Base-by-base conservation (phyloP, 352 stramenopile species). In the Blastocystis sp. region DNA sequence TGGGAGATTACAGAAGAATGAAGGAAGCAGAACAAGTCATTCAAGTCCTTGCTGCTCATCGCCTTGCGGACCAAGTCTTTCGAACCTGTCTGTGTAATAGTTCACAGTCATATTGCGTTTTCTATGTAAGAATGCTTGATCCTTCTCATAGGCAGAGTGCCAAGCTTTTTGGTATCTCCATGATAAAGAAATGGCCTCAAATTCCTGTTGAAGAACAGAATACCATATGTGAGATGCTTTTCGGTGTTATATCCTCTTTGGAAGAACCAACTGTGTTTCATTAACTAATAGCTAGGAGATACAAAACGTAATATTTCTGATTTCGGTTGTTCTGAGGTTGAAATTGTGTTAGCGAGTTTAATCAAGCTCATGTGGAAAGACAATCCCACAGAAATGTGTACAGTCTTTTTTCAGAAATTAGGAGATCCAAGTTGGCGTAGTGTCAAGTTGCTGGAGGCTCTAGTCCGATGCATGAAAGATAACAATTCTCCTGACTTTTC, bases 241-340 rank as follows among this genome's bases (percentile, higher is more conserved):
- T 83, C 51, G 16, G 42, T 29, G 35, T 83, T 2, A 83, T 83
- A 83, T 83, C 71, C 71, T 66, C 0, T 24, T 46, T 61, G 2
- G 4, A 21, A n/a, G 16, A 65, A 21, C 32, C 19, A 54, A 49
- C 14, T 42, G 21, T 19, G 37, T 43, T 12, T 83, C 71, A 37
- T 83, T 83, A 19, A 83, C 54, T 16, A 11, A 2, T 43, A 83
- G 32, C 49, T 83, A 1, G n/a, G 46, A 32, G 71, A 83, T 42
- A 49, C 16, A 1, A 27, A 27, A 35, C 71, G 71, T 9, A 63
- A n/a, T n/a, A 83, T 83, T 29, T 83, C 71, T 0, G 71, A 83
- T 27, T 83, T 83, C 46, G 71, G 71, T n/a, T 83, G 52, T 42
- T 83, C 71, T 37, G 71, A 83, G 27, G 51, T 83, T 9, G 71